Evolutionary conservation across 2,329 filamentous ascomycete species (phyloP).

Genomic region (Diplodia corticola): DNA sequence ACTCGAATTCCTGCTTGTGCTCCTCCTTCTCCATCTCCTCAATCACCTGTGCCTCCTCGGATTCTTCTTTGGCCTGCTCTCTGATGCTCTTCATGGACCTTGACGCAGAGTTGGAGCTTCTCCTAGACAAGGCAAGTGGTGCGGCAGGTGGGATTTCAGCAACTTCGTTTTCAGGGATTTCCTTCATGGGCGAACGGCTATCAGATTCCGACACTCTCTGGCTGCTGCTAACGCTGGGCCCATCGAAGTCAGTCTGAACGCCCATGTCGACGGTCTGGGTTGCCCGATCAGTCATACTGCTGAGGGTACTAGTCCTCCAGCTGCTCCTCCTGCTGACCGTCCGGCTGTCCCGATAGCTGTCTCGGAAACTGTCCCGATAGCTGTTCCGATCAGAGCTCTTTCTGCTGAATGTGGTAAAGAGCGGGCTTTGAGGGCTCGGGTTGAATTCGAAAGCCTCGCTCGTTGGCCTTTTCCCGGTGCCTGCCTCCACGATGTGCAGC

Average conservation of each 20-base stretch:
- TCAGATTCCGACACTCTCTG: constrained; percentile 15
- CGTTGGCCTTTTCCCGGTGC: constrained; percentile 68
- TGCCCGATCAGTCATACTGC: constrained; percentile 62
- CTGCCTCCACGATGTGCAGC: constrained; percentile 87
- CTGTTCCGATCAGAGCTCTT: constrained; percentile 72
- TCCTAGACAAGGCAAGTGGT: not conserved
- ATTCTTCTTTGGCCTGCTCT: constrained; percentile 23
- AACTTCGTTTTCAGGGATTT: constrained; percentile 39
- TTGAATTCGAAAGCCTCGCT: constrained; percentile 83
- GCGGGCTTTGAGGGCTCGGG: constrained; percentile 72
- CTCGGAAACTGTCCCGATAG: constrained; percentile 53
- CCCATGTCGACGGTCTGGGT: constrained; percentile 64
- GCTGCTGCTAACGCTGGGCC: constrained; percentile 28
- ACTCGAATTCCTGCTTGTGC: not conserved
- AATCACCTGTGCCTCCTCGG: not conserved
- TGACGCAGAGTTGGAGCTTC: not conserved
- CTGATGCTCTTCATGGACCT: constrained; percentile 4
- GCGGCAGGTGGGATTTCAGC: constrained; percentile 22
- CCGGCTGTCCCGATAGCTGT: constrained; percentile 50
- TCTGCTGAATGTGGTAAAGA: constrained; percentile 59
- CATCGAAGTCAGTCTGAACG: constrained; percentile 60
- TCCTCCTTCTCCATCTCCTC: not conserved
- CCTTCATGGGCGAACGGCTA: constrained; percentile 33
- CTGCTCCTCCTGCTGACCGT: constrained; percentile 55
- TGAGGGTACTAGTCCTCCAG: constrained; percentile 68